phyloP scores from a whole-genome alignment of 164 flowering plant genomes.

The Magnolia sinica region DNA sequence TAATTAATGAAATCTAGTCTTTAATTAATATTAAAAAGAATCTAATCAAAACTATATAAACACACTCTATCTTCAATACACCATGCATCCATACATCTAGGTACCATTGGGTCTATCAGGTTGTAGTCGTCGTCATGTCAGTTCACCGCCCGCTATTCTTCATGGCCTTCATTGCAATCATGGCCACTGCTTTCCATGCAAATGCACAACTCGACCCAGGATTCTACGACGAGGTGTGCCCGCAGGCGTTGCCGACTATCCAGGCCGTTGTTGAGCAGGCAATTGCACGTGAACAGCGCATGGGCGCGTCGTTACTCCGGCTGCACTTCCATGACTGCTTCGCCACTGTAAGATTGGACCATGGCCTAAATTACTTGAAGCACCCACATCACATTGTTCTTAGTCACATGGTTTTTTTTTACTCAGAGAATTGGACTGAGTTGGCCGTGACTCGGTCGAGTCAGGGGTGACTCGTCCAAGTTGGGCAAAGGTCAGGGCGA shows the following conservation, averaged over 20 bases:
- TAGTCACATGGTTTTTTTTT: neutral
- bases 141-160: neutral
- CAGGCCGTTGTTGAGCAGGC: constrained; percentile 16
- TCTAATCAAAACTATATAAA: too few species aligned
- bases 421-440: too few species aligned
- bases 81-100: too few species aligned
- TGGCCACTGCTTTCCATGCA: constrained; percentile 13
- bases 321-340: constrained; percentile 27
- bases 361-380: neutral
- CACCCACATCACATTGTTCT: neutral
- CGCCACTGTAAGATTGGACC: constrained; percentile 24
- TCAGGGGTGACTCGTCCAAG: neutral
- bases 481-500: neutral
- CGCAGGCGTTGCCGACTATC: constrained; percentile 25
- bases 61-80: too few species aligned
- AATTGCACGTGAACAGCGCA: constrained; percentile 20
- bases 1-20: too few species aligned
- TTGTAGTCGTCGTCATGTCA: constrained; percentile 1
- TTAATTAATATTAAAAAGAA: too few species aligned
- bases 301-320: constrained; percentile 30
- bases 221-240: constrained; percentile 23
- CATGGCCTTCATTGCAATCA: neutral
- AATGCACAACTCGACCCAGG: constrained; percentile 21
- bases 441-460: too few species aligned
- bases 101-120: too few species aligned